phyloP scores from a whole-genome alignment of 495 filamentous ascomycete genomes.

The Letharia lupina region DNA sequence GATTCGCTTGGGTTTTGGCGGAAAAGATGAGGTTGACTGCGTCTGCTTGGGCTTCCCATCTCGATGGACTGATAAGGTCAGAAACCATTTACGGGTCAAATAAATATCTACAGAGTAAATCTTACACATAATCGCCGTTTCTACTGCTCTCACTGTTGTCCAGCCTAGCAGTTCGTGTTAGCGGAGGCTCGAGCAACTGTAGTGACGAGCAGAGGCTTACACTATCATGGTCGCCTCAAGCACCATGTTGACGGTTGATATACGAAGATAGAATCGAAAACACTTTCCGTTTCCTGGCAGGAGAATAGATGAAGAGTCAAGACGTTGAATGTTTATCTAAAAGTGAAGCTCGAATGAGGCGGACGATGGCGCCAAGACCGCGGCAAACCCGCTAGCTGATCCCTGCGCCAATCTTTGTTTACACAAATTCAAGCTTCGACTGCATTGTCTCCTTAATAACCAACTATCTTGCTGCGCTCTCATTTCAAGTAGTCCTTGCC shows the following conservation, averaged over 20 bases:
- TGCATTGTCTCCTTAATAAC: background rate
- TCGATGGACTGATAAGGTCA: conserved; percentile 55
- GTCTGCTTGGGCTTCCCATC: conserved; percentile 93
- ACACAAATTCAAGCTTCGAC: background rate
- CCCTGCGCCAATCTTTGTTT: conserved; percentile 19
- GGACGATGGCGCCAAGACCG: conserved; percentile 14
- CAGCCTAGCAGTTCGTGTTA: conserved; percentile 46
- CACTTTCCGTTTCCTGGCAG: background rate
- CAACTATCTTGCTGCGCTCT: background rate
- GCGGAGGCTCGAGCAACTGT: background rate
- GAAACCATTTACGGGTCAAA: background rate
- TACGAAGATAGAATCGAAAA: background rate
- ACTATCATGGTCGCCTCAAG: conserved; percentile 70
- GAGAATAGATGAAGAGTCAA: background rate
- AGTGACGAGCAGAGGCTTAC: conserved; percentile 34
- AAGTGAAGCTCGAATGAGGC: background rate
- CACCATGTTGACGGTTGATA: conserved; percentile 45
- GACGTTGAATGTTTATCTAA: background rate
- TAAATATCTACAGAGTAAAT: conserved; percentile 13
- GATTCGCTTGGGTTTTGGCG: conserved; percentile 86
- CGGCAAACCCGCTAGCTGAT: background rate
- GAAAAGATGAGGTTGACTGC: conserved; percentile 91
- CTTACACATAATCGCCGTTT: conserved; percentile 88
- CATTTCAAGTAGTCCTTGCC: too few species aligned
- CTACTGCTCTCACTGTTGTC: conserved; percentile 98